These are phyloP conservation scores for Podila verticillata DNA, from an alignment of 192 early-diverging fungal genomes.

Conservation along the genomic window DNA sequence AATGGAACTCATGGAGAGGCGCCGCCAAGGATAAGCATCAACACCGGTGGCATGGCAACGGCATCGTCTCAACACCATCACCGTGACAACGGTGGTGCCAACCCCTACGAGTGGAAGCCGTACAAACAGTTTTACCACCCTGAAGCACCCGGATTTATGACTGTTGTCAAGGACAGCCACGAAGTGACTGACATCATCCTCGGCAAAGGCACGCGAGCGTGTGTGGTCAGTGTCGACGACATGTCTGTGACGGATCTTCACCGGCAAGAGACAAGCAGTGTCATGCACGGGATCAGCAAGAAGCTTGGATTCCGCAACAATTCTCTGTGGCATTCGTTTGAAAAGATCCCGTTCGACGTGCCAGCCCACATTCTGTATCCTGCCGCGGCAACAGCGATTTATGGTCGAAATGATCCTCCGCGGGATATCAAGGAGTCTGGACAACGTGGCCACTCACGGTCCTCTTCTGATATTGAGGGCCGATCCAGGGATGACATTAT, in stretches of 20 bases:
- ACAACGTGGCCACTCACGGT: background rate
- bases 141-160: constrained; percentile 49
- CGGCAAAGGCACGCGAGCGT: constrained; percentile 38
- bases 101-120: constrained; percentile 27
- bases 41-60: background rate
- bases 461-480: background rate
- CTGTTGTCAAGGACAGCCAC: constrained; percentile 33
- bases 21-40: too few relatives aligned
- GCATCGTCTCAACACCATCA: background rate
- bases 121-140: constrained; percentile 49
- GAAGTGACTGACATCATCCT: constrained; percentile 46
- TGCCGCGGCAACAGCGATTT: constrained; percentile 22
- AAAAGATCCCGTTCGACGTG: constrained; percentile 50
- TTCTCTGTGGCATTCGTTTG: constrained; percentile 43
- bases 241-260: constrained; percentile 44
- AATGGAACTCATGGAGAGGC: background rate
- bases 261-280: constrained; percentile 15
- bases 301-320: constrained; percentile 21
- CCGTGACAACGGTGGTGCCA: background rate
- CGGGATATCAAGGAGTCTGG: constrained; percentile 12
- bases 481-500: constrained; percentile 30
- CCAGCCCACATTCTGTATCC: constrained; percentile 41
- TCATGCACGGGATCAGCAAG: constrained; percentile 9
- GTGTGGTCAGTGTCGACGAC: constrained; percentile 33
- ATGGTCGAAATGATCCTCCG: background rate